A percentile compares a stretch with the other conserved stretches of the same genome.
Conservation (phyloP, 108 stramenopile genomes). For the Cyclotella cryptica region DNA sequence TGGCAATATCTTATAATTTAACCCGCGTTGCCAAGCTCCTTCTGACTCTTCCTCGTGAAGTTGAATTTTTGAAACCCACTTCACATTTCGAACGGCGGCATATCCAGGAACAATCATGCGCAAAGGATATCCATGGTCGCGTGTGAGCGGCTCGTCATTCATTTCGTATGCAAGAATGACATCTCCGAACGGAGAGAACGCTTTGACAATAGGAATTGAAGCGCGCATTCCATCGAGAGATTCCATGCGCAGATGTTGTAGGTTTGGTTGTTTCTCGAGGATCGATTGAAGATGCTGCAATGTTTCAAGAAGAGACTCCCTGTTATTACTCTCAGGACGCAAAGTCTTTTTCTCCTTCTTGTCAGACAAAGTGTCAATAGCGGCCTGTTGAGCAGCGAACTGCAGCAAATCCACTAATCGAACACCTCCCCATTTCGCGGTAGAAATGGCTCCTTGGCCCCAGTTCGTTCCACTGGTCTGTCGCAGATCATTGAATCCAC, state of each 20-base stretch:
- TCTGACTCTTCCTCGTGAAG: conserved; percentile 72
- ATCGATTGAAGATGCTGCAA: conserved; percentile 41
- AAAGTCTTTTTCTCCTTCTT: conserved; percentile 53
- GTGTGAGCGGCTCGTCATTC: conserved; percentile 91
- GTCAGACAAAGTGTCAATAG: conserved; percentile 67
- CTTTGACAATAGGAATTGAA: conserved; percentile 89
- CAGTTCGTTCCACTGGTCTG: conserved; percentile 91
- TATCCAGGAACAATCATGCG: conserved; percentile 96
- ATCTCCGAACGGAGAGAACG: conserved; percentile 87
- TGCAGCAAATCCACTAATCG: conserved; percentile 86
- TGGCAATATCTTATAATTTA: conserved; percentile 89
- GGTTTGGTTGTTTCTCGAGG: conserved; percentile 28
- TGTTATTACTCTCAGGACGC: conserved; percentile 32
- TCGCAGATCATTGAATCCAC: conserved; percentile 81
- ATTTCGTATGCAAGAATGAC: conserved; percentile 96
- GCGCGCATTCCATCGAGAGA: conserved; percentile 84
- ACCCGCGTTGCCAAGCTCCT: conserved; percentile 82
- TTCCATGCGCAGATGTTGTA: conserved; percentile 85
- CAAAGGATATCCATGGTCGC: conserved; percentile 97
- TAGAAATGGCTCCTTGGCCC: conserved; percentile 93
- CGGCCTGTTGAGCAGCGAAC: conserved; percentile 42
- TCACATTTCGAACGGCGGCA: conserved; percentile 83
- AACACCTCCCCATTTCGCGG: conserved; percentile 94
- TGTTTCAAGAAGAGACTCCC: conserved; percentile 20
- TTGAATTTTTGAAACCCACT: conserved; percentile 82